Base-by-base conservation (phyloP, 2,329 filamentous ascomycete genomes). In the Phialocephala subalpina region DNA sequence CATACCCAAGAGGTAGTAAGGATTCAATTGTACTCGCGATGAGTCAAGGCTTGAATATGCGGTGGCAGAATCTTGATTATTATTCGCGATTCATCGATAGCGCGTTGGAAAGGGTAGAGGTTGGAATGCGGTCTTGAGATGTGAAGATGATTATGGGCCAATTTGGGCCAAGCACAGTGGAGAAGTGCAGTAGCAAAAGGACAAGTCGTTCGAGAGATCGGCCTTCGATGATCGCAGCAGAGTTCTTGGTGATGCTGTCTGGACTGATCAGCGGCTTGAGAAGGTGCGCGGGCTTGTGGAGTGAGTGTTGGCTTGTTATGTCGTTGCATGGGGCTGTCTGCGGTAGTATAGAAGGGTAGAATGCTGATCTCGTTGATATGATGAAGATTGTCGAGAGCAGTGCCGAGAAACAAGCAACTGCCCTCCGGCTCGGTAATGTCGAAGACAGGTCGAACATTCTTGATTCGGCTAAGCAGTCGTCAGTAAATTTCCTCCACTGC, bases 111-210 rank as follows among this genome's bases (percentile, higher is more conserved):
- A 25, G 58, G 29, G 56, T 63, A 2, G 60, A 56, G n/a, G 16
- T 25, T 8, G 36, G 9, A 11, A 40, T 12, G 22, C 8, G 6
- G 22, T 55, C 25, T 29, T 73, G 63, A 1, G 75, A 72, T 0
- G 80, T 82, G 69, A 77, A 80, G 53, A 81, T 73, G 22, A 81
- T 73, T 22, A 82, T 75, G 8, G 79, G 80, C 80, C 80, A 82
- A 6, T 67, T 65, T 29, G 80, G 79, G 1, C 80, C 80, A 14
- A 82, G 77, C 16, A 79, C 73, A 14, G 72, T 63, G 25, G 74
- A 69, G 65, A 77, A 79, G 66, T 79, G 77, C 16, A 80, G 67
- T 18, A 80, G 67, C 14, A 79, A 64, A 3, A 77, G 77, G 18
- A 77, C 65, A 7, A 79, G 70, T 25, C 70, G 73, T 12, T 67